Evolutionary conservation across 805 yeast species (phyloP).

Genomic region (Candida corydali): DNA sequence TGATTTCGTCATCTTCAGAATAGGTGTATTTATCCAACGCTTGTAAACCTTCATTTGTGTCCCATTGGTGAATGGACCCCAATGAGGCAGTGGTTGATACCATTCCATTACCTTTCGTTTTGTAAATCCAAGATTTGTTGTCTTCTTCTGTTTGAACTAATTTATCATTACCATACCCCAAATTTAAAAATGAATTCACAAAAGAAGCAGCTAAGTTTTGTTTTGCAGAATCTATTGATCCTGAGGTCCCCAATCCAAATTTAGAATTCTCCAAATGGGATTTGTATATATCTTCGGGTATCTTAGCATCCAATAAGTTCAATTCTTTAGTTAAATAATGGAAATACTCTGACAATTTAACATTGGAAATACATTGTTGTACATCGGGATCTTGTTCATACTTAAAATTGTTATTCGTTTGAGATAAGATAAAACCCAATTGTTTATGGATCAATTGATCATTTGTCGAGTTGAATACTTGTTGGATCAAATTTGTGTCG

Average conservation of each 20-base stretch:
- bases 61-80: constrained; percentile 91
- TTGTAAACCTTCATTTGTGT: constrained; percentile 83
- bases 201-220: constrained; percentile 94
- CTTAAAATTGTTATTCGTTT: constrained; percentile 78
- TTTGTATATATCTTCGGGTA: constrained; percentile 93
- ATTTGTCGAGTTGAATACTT: constrained; percentile 76
- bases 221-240: constrained; percentile 76
- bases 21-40: constrained; percentile 83
- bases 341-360: constrained; percentile 73
- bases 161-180: constrained; percentile 88
- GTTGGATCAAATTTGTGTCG: constrained; percentile 68
- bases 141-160: constrained; percentile 71
- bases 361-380: constrained; percentile 81
- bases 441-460: constrained; percentile 81
- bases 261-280: constrained; percentile 76
- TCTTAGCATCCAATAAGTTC: constrained; percentile 82
- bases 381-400: constrained; percentile 61
- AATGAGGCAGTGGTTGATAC: constrained; percentile 85
- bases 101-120: constrained; percentile 91
- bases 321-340: constrained; percentile 79
- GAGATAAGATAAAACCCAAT: constrained; percentile 82
- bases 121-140: constrained; percentile 78
- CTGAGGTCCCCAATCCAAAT: constrained; percentile 55
- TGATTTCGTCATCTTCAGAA: constrained; percentile 78
- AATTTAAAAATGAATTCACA: constrained; percentile 85